These are phyloP conservation scores for Emericellopsis cladophorae DNA, from an alignment of 2,329 filamentous ascomycete species.

Conservation along the genomic window DNA sequence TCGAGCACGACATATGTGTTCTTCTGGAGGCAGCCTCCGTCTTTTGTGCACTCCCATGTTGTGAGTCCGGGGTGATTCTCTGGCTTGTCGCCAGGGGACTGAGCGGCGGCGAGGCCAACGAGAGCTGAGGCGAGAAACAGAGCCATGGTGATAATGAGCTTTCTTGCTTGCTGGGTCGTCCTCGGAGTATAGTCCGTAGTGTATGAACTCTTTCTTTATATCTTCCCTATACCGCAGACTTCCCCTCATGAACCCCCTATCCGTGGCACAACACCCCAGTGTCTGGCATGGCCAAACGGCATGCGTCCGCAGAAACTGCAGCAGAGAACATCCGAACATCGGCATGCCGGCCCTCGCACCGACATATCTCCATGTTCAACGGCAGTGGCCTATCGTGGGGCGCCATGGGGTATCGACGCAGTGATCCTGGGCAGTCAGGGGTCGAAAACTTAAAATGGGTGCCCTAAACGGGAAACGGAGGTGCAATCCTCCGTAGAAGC, in stretches of 20 bases:
- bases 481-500: background rate
- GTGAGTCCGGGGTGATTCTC: slow-evolving; percentile 37
- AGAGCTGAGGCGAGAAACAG: slow-evolving; percentile 7
- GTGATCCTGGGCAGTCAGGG: background rate
- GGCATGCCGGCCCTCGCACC: background rate
- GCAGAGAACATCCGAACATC: no score
- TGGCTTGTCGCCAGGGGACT: slow-evolving; percentile 23
- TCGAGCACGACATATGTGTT: slow-evolving; percentile 38
- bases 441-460: background rate
- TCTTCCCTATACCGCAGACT: no score
- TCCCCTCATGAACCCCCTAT: no score
- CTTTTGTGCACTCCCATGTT: slow-evolving; percentile 38
- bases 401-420: no score
- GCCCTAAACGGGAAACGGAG: background rate
- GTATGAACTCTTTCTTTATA: no score
- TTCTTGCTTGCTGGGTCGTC: no score
- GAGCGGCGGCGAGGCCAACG: slow-evolving; percentile 16
- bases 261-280: no score
- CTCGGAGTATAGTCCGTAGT: no score
- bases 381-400: no score
- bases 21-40: slow-evolving; percentile 31
- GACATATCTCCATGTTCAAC: background rate
- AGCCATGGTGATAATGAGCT: no score
- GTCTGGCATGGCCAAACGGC: no score
- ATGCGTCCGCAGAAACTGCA: no score